phyloP scores from a whole-genome alignment of 768 basidiomycete genomes.

The Collybia sp. region DNA sequence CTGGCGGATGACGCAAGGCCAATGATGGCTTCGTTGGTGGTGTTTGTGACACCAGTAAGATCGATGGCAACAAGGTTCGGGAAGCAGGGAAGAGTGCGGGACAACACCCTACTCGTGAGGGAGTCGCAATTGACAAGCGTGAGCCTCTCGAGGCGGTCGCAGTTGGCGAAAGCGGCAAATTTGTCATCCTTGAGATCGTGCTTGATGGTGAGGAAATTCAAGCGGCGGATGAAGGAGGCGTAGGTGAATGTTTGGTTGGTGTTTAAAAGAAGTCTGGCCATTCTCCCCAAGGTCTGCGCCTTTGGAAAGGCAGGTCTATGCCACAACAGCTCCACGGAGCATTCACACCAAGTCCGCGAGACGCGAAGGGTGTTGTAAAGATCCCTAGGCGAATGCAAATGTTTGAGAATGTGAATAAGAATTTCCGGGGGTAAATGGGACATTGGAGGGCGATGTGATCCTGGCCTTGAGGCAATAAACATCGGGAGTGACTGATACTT shows the following conservation, averaged over 20 bases:
- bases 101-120: constrained; percentile 61
- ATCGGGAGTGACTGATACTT: constrained; percentile 21
- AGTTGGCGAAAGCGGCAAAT: constrained; percentile 65
- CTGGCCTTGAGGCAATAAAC: constrained; percentile 1
- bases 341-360: constrained; percentile 91
- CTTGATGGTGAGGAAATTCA: constrained; percentile 81
- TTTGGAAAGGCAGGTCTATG: constrained; percentile 79
- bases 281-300: constrained; percentile 66
- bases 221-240: constrained; percentile 79
- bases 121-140: constrained; percentile 77
- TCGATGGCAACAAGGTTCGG: constrained; percentile 84
- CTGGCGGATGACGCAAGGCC: constrained; percentile 66
- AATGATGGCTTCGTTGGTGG: constrained; percentile 67
- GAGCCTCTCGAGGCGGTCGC: constrained; percentile 82
- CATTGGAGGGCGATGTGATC: constrained; percentile 49
- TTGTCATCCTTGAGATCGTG: constrained; percentile 68
- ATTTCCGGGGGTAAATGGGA: constrained; percentile 82
- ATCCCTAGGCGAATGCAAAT: constrained; percentile 71
- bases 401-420: constrained; percentile 87
- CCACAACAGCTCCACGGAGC: constrained; percentile 93
- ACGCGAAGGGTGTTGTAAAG: constrained; percentile 75
- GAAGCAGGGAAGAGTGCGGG: constrained; percentile 61
- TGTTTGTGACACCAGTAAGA: constrained; percentile 65
- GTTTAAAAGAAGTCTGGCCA: constrained; percentile 65
- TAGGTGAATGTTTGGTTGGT: constrained; percentile 82